A percentile compares a stretch with the other conserved stretches of the same genome.
phyloP scores from a whole-genome alignment of 345 rosid genomes.

The Reutealis trisperma region DNA sequence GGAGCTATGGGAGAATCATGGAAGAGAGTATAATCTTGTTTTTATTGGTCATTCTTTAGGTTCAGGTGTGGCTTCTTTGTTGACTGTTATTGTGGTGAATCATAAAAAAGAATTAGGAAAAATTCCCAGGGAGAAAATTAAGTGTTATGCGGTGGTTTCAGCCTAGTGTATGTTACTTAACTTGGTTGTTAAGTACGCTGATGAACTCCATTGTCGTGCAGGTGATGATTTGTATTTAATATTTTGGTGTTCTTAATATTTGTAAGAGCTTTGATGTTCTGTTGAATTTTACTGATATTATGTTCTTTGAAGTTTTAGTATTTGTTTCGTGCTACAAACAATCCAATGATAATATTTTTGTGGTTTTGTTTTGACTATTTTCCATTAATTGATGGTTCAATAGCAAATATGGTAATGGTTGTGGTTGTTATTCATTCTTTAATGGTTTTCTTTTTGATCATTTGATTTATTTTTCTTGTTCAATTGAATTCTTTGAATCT shows the following conservation, averaged over 20 bases:
- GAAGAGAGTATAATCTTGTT: constrained; percentile 56
- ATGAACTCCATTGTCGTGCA: constrained; percentile 79
- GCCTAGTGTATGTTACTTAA: constrained; percentile 97
- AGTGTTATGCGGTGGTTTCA: constrained; percentile 81
- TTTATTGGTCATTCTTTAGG: constrained; percentile 91
- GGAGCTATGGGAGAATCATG: constrained; percentile 70
- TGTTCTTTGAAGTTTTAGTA: neutral
- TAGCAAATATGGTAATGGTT: too few relatives aligned
- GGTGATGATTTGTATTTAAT: constrained; percentile 39
- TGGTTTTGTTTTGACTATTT: neutral
- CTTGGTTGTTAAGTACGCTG: constrained; percentile 94
- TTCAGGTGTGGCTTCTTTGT: constrained; percentile 80
- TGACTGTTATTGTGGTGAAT: constrained; percentile 55
- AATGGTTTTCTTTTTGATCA: too few relatives aligned
- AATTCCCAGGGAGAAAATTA: constrained; percentile 59
- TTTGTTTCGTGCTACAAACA: neutral
- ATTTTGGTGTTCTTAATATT: too few relatives aligned
- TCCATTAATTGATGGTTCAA: too few relatives aligned
- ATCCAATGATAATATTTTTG: neutral
- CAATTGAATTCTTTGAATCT: too few relatives aligned
- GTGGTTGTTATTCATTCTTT: too few relatives aligned
- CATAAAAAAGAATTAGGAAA: constrained; percentile 61
- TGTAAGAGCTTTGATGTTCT: too few relatives aligned
- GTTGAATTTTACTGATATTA: neutral
- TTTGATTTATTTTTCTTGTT: too few relatives aligned